phyloP scores from a whole-genome alignment of 2,329 filamentous ascomycete species.

The Pseudophaeomoniella oleicola region DNA sequence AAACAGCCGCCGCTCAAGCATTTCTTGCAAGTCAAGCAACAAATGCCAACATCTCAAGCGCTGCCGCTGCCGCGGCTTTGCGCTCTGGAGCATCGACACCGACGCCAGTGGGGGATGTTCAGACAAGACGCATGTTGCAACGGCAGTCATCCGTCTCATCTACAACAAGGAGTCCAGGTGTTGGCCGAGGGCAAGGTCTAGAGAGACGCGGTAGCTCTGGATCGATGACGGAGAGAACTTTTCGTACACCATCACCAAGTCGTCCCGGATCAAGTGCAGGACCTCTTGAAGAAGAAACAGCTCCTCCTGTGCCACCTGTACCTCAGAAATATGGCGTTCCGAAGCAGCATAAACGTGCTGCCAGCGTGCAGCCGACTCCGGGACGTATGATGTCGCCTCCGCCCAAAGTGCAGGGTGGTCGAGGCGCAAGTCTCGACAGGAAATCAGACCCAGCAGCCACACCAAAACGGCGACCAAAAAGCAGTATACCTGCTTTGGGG shows the following conservation, averaged over 20 bases:
- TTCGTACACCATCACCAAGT: slow-evolving; percentile 58
- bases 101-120: slow-evolving; percentile 64
- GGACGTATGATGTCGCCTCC: slow-evolving; percentile 31
- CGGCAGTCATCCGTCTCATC: slow-evolving; percentile 61
- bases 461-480: slow-evolving; percentile 5
- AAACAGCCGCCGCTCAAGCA: slow-evolving; percentile 67
- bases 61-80: slow-evolving; percentile 75
- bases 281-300: slow-evolving; percentile 28
- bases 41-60: slow-evolving; percentile 57
- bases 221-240: slow-evolving; percentile 82
- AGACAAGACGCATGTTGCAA: slow-evolving; percentile 72
- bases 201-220: slow-evolving; percentile 54
- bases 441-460: too few relatives aligned
- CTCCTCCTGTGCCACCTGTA: slow-evolving; percentile 63
- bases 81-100: slow-evolving; percentile 64
- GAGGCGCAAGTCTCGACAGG: slow-evolving; percentile 26
- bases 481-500: neutral
- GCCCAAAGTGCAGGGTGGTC: slow-evolving; percentile 18
- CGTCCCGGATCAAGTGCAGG: slow-evolving; percentile 28
- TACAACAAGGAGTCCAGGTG: slow-evolving; percentile 33
- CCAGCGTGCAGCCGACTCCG: slow-evolving; percentile 34
- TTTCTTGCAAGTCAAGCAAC: slow-evolving; percentile 56
- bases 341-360: slow-evolving; percentile 24
- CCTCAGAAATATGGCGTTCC: slow-evolving; percentile 35
- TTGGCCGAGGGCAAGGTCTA: slow-evolving; percentile 30